Base-by-base conservation (phyloP, 768 basidiomycete genomes). In the Pisolithus marmoratus region DNA sequence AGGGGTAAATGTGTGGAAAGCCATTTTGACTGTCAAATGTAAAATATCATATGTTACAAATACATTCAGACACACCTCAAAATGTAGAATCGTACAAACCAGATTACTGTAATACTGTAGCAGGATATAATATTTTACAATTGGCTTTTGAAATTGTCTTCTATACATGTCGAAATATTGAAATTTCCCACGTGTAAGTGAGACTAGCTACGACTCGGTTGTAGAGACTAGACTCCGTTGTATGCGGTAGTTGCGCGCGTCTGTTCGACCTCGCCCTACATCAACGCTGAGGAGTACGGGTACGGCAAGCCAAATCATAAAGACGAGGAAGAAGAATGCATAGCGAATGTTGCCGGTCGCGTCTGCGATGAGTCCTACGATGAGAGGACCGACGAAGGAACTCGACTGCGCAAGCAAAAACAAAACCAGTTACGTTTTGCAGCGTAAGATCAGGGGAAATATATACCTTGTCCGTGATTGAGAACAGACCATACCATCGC, bases 311-410 rank as follows among this genome's bases (percentile, higher is more conserved):
- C 86, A 86, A 12, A 96, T 74, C 86, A 95, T 89, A 48, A 75
- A 51, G 3, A 91, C 74, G 15, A 97, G 77, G 72, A 98, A 94
- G 63, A 90, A 84, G 69, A 96, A 97, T 2, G 85, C 85, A 55
- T 87, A 88, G 24, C 94, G 86, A 45, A 96, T 94, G 67, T 95
- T 94, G 2, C 90, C 93, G 0, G 93, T 97, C 41, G 75, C 66
- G 63, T 95, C 93, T 0, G 94, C 84, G 38, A 97, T 88, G 36
- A 94, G 58, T 0, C 92, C 94, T 1, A 97, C 94, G 24, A 92
- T 70, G 6, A 94, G 73, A 3, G 95, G 95, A 0, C 95, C 95
- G 4, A 97, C 70, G 71, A 97, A 98, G 7, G 90, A 92, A 54
- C 85, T 87, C 7, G 92, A 93, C 86, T 96, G 63, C 20, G 29